Evolutionary conservation across 495 filamentous ascomycete species (phyloP).

Genomic region (Aspergillus biplanus): DNA sequence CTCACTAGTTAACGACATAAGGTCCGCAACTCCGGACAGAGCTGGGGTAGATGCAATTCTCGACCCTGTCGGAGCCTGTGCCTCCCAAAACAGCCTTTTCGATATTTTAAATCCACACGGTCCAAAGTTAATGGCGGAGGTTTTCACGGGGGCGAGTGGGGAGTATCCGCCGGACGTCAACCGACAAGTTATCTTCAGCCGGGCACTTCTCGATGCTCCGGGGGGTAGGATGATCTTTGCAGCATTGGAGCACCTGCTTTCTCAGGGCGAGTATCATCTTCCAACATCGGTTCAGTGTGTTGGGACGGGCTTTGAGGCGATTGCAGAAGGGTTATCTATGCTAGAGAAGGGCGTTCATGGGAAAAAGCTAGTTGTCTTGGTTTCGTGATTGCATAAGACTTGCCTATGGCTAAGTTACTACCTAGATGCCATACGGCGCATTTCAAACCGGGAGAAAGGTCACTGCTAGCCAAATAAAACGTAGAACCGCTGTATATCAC

Average conservation of each 20-base stretch:
- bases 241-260: neutral
- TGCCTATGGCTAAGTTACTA: too few species aligned
- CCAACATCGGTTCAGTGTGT: neutral
- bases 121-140: neutral
- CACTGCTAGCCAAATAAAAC: too few species aligned
- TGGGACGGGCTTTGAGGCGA: neutral
- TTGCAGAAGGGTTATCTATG: neutral
- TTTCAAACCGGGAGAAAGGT: neutral
- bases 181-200: neutral
- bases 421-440: neutral
- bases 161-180: neutral
- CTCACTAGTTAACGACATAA: neutral
- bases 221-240: neutral
- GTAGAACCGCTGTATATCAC: too few species aligned
- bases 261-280: neutral
- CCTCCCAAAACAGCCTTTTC: neutral
- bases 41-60: slow-evolving; percentile 8
- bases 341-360: neutral
- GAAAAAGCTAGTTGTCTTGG: neutral
- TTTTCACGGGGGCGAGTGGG: neutral
- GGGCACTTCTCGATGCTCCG: neutral
- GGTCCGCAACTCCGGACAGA: neutral
- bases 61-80: neutral
- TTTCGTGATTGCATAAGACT: too few species aligned
- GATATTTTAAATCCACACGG: neutral